phyloP scores from a whole-genome alignment of 495 filamentous ascomycete genomes.

The Astrocystis sublimbata region DNA sequence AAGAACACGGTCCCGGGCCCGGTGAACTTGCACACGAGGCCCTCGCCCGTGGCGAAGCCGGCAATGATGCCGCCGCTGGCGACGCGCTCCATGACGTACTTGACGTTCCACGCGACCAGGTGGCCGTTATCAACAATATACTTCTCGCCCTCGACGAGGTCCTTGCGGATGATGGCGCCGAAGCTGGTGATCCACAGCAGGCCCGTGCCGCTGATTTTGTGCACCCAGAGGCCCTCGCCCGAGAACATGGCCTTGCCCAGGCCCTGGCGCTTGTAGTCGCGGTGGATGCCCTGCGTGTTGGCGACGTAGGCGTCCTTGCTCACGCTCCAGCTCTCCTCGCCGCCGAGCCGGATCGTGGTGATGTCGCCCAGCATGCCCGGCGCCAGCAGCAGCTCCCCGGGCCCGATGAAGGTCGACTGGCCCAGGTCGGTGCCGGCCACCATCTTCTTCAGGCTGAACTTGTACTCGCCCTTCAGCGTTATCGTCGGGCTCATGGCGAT shows the following conservation, averaged over 20 bases:
- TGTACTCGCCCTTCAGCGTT: constrained; percentile 74
- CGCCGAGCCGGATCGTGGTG: constrained; percentile 70
- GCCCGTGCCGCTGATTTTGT: constrained; percentile 77
- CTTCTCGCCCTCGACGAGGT: constrained; percentile 76
- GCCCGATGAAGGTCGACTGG: constrained; percentile 81
- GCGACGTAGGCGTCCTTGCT: constrained; percentile 80
- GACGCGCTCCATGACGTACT: constrained; percentile 86
- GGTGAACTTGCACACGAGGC: constrained; percentile 88
- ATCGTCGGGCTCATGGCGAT: constrained; percentile 92
- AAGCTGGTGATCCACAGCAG: constrained; percentile 89
- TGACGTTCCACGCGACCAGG: constrained; percentile 95
- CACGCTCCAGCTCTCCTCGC: constrained; percentile 74
- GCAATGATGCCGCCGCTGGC: constrained; percentile 88
- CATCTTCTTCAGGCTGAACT: constrained; percentile 83
- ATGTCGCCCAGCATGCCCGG: constrained; percentile 84
- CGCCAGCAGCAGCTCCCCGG: constrained; percentile 84
- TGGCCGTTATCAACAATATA: constrained; percentile 97
- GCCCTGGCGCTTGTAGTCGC: constrained; percentile 83
- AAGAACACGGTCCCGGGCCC: constrained; percentile 92
- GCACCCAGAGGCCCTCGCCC: constrained; percentile 90
- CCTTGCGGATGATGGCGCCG: constrained; percentile 93
- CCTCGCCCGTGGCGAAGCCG: constrained; percentile 74
- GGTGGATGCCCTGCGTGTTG: constrained; percentile 72
- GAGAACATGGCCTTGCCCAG: constrained; percentile 92
- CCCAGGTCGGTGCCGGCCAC: constrained; percentile 79